Conservation (phyloP, 2,329 filamentous ascomycete genomes). For the Aspergillus sp. region DNA sequence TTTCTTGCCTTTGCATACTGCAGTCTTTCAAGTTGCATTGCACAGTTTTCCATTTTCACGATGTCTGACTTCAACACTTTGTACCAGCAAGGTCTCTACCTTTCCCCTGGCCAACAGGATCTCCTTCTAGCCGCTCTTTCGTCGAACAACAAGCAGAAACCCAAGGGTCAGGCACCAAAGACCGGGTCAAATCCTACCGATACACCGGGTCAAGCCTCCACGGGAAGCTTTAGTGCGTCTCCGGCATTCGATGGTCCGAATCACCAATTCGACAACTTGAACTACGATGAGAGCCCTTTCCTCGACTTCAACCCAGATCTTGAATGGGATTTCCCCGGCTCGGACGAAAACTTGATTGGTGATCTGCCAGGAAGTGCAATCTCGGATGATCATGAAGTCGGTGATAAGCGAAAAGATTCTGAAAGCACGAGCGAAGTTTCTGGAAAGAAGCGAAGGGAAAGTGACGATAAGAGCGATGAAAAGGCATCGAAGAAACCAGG, state of each 20-base stretch:
- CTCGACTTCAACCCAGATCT: constrained; percentile 80
- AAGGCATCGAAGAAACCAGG: constrained; percentile 94
- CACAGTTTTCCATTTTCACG: not conserved
- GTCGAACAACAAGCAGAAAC: constrained; percentile 57
- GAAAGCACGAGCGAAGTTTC: constrained; percentile 64
- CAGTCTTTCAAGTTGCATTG: not conserved
- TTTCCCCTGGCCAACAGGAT: constrained; percentile 75
- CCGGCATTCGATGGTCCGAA: constrained; percentile 33
- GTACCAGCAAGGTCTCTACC: constrained; percentile 60
- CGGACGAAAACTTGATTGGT: constrained; percentile 70
- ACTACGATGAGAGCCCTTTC: constrained; percentile 74
- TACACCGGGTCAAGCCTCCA: constrained; percentile 46
- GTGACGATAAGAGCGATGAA: constrained; percentile 79
- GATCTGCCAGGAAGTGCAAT: constrained; percentile 59
- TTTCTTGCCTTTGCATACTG: not conserved
- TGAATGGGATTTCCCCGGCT: constrained; percentile 67
- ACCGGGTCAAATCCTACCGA: constrained; percentile 25
- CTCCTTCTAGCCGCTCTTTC: constrained; percentile 74
- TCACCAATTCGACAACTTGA: constrained; percentile 48
- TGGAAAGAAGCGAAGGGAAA: constrained; percentile 70
- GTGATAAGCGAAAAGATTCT: constrained; percentile 61
- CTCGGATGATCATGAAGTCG: constrained; percentile 52
- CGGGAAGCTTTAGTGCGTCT: constrained; percentile 37
- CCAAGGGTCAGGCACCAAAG: constrained; percentile 19
- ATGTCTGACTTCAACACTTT: constrained; percentile 43